Base-by-base conservation (phyloP, 176 grass and related monocot genomes). In the Juncus effusus region DNA sequence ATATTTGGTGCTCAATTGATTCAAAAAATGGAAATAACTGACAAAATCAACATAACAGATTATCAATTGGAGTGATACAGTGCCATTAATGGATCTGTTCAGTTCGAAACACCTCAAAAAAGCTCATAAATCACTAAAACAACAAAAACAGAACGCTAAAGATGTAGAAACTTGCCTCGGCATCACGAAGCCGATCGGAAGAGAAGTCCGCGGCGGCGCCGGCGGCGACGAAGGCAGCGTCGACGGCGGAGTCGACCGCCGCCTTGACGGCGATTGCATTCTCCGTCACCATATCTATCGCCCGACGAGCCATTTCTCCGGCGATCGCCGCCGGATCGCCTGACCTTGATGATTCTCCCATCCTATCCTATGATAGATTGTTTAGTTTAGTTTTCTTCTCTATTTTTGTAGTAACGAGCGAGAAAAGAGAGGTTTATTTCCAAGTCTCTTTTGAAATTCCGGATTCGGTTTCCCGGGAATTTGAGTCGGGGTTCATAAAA, bases 191-290 rank as follows among this genome's bases (percentile, higher is more conserved):
- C 40, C 40, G 53, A 14, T 73, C 60, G 10, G 60, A 65, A 28
- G 73, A 77, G 39, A 64, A 76, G 9, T 69, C 69, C 8, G 61
- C 51, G 51, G 37, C 59, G 51, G 51, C 14, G 2, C 54, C 62
- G 8, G 58, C 40, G 13, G 60, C 74, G 39, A 49, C 28, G 15
- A 59, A 68, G 65, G 74, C 74, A 1, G 79, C 50, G 10, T 61
- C 41, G 8, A 56, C 49, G 58, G 64, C 73, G 4, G 78, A 74
- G 69, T 66, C 78, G 3, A 64, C 10, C 9, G 64, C 79, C 56
- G 72, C 72, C 44, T 75, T 36, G 7, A 58, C 72, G 6, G 12
- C 72, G 13, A 12, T 2, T 3, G 72, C 19, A 40, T 63, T 54
- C 59, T 51, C 72, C 45, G 50, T 28, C 10, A 44, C 72, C 40